phyloP scores from a whole-genome alignment of 192 early-diverging fungal species.

The Podila clonocystis region DNA sequence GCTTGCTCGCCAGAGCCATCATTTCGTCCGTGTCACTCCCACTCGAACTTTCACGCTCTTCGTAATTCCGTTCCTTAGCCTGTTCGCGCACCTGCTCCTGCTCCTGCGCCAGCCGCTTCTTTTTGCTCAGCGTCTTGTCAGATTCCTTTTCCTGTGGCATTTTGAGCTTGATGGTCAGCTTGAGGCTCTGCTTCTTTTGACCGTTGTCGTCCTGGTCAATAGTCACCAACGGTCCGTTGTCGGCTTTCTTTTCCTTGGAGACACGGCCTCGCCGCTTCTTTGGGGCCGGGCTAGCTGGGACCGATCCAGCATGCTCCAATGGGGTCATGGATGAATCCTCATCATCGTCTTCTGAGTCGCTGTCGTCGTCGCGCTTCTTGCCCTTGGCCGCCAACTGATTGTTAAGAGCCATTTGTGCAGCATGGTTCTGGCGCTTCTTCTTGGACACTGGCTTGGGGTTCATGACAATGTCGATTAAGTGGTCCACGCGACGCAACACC shows the following conservation, averaged over 20 bases:
- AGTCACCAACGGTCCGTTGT: constrained; percentile 9
- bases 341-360: constrained; percentile 25
- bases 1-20: constrained; percentile 48
- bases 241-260: constrained; percentile 21
- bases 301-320: constrained; percentile 1
- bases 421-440: constrained; percentile 44
- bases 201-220: constrained; percentile 21
- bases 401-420: constrained; percentile 40
- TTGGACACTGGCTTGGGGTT: constrained; percentile 61
- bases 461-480: constrained; percentile 60
- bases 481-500: constrained; percentile 62
- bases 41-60: constrained; percentile 16
- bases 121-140: constrained; percentile 6
- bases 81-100: not conserved
- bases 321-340: constrained; percentile 9
- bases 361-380: constrained; percentile 11
- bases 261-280: constrained; percentile 43
- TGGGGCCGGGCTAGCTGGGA: constrained; percentile 26
- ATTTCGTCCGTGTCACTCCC: constrained; percentile 49
- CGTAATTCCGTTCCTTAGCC: not conserved
- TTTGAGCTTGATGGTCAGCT: constrained; percentile 46
- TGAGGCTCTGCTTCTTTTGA: constrained; percentile 27
- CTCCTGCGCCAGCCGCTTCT: constrained; percentile 5
- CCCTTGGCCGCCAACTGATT: constrained; percentile 34
- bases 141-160: constrained; percentile 16